phyloP scores from a whole-genome alignment of 2,329 filamentous ascomycete species.

The Elsinoe batatas region DNA sequence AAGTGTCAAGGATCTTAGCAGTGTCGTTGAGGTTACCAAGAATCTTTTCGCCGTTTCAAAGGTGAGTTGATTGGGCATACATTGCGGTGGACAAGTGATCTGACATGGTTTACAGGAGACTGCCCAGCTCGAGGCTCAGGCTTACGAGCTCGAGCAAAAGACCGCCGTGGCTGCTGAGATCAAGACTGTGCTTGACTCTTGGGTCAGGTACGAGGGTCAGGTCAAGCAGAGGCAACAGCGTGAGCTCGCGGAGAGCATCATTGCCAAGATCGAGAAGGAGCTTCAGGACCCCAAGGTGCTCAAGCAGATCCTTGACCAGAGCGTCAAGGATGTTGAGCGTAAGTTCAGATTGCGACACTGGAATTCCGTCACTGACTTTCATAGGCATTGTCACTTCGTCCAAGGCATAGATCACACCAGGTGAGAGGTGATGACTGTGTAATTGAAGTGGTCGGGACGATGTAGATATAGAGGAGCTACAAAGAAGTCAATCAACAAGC shows the following conservation, averaged over 20 bases:
- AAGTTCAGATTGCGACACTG: slow-evolving; percentile 29
- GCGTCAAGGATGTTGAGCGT: slow-evolving; percentile 94
- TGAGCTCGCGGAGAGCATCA: slow-evolving; percentile 86
- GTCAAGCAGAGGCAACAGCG: slow-evolving; percentile 98
- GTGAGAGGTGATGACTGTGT: background rate
- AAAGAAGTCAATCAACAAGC: background rate
- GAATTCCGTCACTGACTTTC: background rate
- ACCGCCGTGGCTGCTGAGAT: slow-evolving; percentile 87
- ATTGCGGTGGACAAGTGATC: background rate
- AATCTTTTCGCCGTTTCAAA: slow-evolving; percentile 94
- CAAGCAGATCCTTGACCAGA: slow-evolving; percentile 97
- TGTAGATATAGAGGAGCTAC: slow-evolving; percentile 11
- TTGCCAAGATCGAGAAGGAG: slow-evolving; percentile 98
- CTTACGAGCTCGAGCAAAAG: slow-evolving; percentile 94
- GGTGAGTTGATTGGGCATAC: slow-evolving; percentile 44
- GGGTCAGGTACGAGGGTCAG: slow-evolving; percentile 97
- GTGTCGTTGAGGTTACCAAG: slow-evolving; percentile 96
- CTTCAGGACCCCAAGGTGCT: slow-evolving; percentile 94
- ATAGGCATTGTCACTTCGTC: slow-evolving; percentile 1
- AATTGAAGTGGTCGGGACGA: background rate
- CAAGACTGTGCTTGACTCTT: slow-evolving; percentile 91
- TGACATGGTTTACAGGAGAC: slow-evolving; percentile 61
- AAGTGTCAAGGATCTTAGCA: slow-evolving; percentile 86
- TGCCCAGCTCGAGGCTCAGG: slow-evolving; percentile 87
- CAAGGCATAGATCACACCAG: slow-evolving; percentile 10